Evolutionary conservation across 1,284 basidiomycete genomes (phyloP).

Genomic region (Xerocomus cyaneibrunnescens): DNA sequence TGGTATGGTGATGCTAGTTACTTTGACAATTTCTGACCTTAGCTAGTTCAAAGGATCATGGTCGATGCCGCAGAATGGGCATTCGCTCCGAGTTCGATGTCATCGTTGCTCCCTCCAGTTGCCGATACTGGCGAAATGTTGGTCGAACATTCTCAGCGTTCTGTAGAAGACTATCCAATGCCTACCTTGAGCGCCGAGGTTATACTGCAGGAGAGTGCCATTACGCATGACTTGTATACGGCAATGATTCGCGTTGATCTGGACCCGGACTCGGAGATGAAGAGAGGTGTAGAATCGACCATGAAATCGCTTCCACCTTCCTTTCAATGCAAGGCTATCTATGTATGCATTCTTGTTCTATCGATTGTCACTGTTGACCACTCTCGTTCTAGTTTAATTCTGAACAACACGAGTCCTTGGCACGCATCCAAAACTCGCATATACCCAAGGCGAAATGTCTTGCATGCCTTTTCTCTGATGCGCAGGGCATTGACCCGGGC

Average conservation of each 20-base stretch:
- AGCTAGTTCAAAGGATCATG: conserved; percentile 15
- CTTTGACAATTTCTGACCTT: conserved; percentile 2
- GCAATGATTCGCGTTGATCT: conserved; percentile 11
- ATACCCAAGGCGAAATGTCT: conserved; percentile 2
- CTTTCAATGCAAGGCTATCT: conserved; percentile 17
- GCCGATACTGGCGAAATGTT: background rate
- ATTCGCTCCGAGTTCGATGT: background rate
- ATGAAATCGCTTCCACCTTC: conserved; percentile 16
- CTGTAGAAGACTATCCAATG: background rate
- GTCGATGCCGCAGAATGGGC: conserved; percentile 14
- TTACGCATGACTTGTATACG: conserved; percentile 19
- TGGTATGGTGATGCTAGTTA: background rate
- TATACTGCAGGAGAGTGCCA: background rate
- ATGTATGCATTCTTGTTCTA: conserved; percentile 5
- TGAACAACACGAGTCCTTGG: conserved; percentile 7
- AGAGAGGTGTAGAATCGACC: conserved; percentile 7
- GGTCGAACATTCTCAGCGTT: background rate
- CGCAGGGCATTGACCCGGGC: conserved; percentile 14
- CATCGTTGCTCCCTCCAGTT: background rate
- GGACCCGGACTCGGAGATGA: conserved; percentile 8
- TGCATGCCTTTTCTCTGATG: conserved; percentile 2
- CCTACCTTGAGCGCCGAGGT: background rate
- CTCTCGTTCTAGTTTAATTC: conserved; percentile 15
- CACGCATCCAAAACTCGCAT: background rate
- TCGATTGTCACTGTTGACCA: background rate